phyloP scores from a whole-genome alignment of 2,329 filamentous ascomycete species.

The Pseudocercospora cruenta region DNA sequence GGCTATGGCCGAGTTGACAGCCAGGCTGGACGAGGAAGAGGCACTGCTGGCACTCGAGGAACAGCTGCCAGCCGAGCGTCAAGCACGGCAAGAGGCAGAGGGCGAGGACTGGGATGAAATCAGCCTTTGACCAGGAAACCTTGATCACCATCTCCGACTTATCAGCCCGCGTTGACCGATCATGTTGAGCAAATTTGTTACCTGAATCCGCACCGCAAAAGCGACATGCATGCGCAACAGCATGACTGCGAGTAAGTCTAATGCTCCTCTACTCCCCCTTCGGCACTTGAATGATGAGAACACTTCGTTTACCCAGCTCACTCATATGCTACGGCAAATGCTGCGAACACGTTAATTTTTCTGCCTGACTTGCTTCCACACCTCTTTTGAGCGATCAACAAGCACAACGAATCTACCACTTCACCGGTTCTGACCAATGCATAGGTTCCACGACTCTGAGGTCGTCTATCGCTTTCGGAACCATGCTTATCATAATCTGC shows the following conservation, averaged over 20 bases:
- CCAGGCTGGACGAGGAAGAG: conserved; percentile 58
- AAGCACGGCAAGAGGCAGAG: conserved; percentile 39
- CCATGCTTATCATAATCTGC: no score
- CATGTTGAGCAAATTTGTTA: background rate
- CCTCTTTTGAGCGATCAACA: no score
- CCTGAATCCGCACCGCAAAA: background rate
- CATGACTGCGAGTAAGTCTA: background rate
- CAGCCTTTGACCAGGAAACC: background rate
- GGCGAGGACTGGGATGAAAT: conserved; percentile 35
- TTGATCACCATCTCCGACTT: background rate
- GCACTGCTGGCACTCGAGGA: conserved; percentile 46
- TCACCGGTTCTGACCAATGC: no score
- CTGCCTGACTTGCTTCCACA: background rate
- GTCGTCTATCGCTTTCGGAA: no score
- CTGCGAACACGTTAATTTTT: conserved; percentile 13
- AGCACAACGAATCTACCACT: no score
- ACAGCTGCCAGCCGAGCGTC: conserved; percentile 47
- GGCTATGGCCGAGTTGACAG: conserved; percentile 50
- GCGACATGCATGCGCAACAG: background rate
- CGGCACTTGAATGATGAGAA: background rate
- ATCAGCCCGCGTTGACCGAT: background rate
- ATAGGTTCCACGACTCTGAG: no score
- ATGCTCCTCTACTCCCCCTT: background rate
- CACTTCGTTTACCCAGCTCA: conserved; percentile 16
- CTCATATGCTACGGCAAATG: conserved; percentile 19